Evolutionary conservation across 345 rosid species (phyloP).

Genomic region (Murraya koenigii): DNA sequence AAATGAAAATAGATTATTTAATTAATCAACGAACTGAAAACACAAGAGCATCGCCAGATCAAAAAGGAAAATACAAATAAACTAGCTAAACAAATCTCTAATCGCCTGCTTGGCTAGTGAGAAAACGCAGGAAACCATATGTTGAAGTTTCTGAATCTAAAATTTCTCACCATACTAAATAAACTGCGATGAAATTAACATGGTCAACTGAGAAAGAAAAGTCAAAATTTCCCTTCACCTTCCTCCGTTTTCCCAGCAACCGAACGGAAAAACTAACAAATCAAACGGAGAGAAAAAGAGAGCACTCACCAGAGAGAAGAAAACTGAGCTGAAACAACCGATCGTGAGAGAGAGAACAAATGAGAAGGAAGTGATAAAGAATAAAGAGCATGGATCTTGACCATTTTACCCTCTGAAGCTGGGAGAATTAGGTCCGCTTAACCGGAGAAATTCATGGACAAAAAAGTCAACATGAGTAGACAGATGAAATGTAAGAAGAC

Average conservation of each 20-base stretch:
- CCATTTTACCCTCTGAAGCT: constrained; percentile 12
- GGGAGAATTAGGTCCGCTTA: background rate
- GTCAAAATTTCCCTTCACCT: background rate
- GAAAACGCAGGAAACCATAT: constrained; percentile 4
- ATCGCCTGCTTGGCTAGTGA: background rate
- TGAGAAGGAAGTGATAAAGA: background rate
- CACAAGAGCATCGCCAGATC: constrained; percentile 10
- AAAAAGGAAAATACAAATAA: background rate
- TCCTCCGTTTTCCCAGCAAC: constrained; percentile 13
- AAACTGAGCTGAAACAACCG: constrained; percentile 1
- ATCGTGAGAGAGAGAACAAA: background rate
- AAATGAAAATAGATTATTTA: background rate
- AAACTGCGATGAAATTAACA: background rate
- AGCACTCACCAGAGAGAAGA: constrained; percentile 5
- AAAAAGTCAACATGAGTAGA: background rate
- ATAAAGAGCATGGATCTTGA: background rate
- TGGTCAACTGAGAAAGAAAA: background rate
- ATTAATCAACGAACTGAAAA: background rate
- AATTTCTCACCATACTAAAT: background rate
- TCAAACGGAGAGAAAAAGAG: background rate
- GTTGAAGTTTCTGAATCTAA: background rate
- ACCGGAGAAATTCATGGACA: background rate
- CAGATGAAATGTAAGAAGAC: background rate
- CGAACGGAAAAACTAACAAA: constrained; percentile 3
- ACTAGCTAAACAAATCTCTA: background rate